These are phyloP conservation scores for Tuber microsphaerosporum DNA, from an alignment of 495 filamentous ascomycete species.

Conservation along the genomic window DNA sequence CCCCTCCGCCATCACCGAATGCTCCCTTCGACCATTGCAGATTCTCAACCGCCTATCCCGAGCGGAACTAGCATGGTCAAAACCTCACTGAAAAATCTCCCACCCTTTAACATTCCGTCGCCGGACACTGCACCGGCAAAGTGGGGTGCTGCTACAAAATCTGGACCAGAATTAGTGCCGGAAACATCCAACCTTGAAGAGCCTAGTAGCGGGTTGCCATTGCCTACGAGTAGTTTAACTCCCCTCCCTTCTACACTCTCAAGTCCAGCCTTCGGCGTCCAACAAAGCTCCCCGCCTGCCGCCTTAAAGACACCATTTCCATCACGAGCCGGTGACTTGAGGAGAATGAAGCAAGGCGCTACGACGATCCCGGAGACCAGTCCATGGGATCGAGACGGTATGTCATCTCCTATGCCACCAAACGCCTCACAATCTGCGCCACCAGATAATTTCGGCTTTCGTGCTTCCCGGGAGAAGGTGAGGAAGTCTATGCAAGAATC, in stretches of 20 bases:
- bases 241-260: conserved; percentile 15
- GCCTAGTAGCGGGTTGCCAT: conserved; percentile 10
- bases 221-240: conserved; percentile 17
- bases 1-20: background rate
- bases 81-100: conserved; percentile 28
- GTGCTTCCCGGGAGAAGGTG: background rate
- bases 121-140: background rate
- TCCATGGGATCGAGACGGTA: conserved; percentile 6
- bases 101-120: conserved; percentile 37
- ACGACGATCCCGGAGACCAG: conserved; percentile 17
- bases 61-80: conserved; percentile 7
- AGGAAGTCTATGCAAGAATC: conserved; percentile 1
- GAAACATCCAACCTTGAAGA: conserved; percentile 23
- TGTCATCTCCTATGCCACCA: conserved; percentile 8
- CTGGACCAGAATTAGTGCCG: conserved; percentile 29
- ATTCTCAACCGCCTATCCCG: conserved; percentile 8
- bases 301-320: conserved; percentile 1
- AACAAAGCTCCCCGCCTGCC: conserved; percentile 4
- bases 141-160: background rate
- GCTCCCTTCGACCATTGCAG: conserved; percentile 4
- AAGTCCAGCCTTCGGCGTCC: conserved; percentile 8
- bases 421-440: background rate
- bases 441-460: background rate
- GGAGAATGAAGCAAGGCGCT: conserved; percentile 3
- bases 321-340: too few relatives aligned